These are phyloP conservation scores for Speleostelium caveatum DNA, from an alignment of 78 protist species.

Conservation along the genomic window DNA sequence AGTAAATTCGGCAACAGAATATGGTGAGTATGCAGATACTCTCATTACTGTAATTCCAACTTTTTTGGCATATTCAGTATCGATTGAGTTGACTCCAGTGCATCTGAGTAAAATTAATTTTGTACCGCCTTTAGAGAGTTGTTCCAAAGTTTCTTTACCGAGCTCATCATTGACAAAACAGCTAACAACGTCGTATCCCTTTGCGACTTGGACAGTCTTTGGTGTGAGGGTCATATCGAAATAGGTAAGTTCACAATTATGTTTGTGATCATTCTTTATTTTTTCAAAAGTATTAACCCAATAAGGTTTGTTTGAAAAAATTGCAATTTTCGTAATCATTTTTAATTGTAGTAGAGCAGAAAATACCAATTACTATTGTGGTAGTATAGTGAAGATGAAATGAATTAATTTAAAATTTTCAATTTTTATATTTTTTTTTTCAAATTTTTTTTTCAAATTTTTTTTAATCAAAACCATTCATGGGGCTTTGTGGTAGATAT, in stretches of 20 bases:
- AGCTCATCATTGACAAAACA: conserved; percentile 86
- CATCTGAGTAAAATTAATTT: conserved; percentile 82
- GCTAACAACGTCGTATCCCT: conserved; percentile 82
- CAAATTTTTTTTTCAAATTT: too few relatives aligned
- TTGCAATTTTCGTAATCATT: conserved; percentile 10
- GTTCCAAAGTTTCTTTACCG: conserved; percentile 5
- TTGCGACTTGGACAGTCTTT: conserved; percentile 18
- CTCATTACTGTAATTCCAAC: conserved; percentile 81
- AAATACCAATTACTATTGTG: too few relatives aligned
- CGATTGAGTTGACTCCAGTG: conserved; percentile 91
- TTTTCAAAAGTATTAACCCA: conserved; percentile 29
- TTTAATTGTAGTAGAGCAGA: too few relatives aligned
- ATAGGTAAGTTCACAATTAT: neutral
- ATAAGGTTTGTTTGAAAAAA: conserved; percentile 51
- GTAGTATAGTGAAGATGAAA: too few relatives aligned
- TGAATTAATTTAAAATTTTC: too few relatives aligned
- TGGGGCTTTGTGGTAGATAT: too few relatives aligned
- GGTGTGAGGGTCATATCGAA: neutral
- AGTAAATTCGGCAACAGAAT: conserved; percentile 93
- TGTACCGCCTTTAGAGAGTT: neutral
- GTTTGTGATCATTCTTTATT: neutral
- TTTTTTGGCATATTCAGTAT: conserved; percentile 72
- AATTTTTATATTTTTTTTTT: too few relatives aligned
- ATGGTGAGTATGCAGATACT: conserved; percentile 93
- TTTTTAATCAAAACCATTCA: too few relatives aligned